These are phyloP conservation scores for Zymoseptoria crescenta DNA, from an alignment of 2,329 filamentous ascomycete species.

Conservation along the genomic window DNA sequence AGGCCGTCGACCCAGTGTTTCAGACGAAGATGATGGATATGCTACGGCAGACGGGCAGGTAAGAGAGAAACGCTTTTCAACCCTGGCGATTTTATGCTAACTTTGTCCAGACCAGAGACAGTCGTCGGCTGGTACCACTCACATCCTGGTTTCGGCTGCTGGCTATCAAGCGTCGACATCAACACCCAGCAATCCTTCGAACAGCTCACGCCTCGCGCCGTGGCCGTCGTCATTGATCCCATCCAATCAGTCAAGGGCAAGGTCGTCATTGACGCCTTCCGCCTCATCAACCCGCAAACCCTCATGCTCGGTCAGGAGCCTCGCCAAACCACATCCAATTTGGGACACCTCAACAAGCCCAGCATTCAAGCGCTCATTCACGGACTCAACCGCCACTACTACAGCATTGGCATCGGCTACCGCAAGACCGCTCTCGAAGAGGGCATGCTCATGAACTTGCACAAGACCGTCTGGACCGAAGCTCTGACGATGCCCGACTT, in stretches of 20 bases:
- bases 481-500: slow-evolving; percentile 97
- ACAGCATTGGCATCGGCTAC: slow-evolving; percentile 98
- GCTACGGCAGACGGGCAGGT: slow-evolving; percentile 94
- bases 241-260: slow-evolving; percentile 99
- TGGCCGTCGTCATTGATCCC: slow-evolving; percentile 95
- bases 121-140: slow-evolving; percentile 99
- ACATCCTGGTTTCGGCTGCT: slow-evolving; percentile 97
- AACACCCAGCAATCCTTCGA: slow-evolving; percentile 99
- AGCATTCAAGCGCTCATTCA: slow-evolving; percentile 99
- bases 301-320: slow-evolving; percentile 98
- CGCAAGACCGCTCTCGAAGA: slow-evolving; percentile 92
- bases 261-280: slow-evolving; percentile 98
- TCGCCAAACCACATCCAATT: slow-evolving; percentile 92
- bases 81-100: slow-evolving; percentile 1
- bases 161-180: slow-evolving; percentile 98
- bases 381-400: slow-evolving; percentile 96
- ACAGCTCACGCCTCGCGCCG: slow-evolving; percentile 90
- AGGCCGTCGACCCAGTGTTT: slow-evolving; percentile 96
- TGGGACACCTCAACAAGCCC: slow-evolving; percentile 97
- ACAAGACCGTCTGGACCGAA: slow-evolving; percentile 99
- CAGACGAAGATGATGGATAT: slow-evolving; percentile 99
- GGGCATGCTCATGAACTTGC: slow-evolving; percentile 99
- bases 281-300: slow-evolving; percentile 94
- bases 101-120: slow-evolving; percentile 66
- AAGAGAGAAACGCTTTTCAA: slow-evolving; percentile 26